Conservation (phyloP, 345 rosid species). For the Dipteronia dyeriana region DNA sequence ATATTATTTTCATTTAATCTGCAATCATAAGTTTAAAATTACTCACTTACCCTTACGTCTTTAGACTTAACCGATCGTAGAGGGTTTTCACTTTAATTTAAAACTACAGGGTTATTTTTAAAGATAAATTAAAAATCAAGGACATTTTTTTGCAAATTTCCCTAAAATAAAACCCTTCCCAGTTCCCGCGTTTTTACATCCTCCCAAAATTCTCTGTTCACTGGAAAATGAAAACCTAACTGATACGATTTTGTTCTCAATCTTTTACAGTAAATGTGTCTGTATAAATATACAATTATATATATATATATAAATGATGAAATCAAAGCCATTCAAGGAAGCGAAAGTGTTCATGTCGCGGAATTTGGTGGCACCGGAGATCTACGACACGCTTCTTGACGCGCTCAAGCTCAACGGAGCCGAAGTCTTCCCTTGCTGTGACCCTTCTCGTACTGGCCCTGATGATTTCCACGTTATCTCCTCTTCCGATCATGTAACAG, state of each 20-base stretch:
- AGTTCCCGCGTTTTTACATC: not conserved
- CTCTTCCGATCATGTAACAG: slow-evolving; percentile 65
- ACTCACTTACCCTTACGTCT: too few species aligned
- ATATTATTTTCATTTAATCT: too few species aligned
- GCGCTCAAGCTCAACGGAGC: slow-evolving; percentile 85
- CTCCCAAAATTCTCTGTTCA: not conserved
- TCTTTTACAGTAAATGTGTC: not conserved
- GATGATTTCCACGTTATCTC: slow-evolving; percentile 81
- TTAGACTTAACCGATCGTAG: too few species aligned
- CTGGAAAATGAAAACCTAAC: not conserved
- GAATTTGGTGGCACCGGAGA: slow-evolving; percentile 83
- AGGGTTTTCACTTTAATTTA: too few species aligned
- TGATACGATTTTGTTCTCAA: not conserved
- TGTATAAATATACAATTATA: not conserved
- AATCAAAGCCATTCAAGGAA: slow-evolving; percentile 64
- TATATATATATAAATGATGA: slow-evolving; percentile 38
- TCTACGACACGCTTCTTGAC: slow-evolving; percentile 82
- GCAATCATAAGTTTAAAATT: too few species aligned
- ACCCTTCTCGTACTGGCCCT: slow-evolving; percentile 77
- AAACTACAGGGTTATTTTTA: too few species aligned
- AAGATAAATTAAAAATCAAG: too few species aligned
- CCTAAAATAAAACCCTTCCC: not conserved
- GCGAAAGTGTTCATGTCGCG: slow-evolving; percentile 81
- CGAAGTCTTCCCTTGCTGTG: slow-evolving; percentile 83
- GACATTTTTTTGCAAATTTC: too few species aligned